Conservation (phyloP, 192 early-diverging fungal genomes). For the Neocallimastix lanati region DNA sequence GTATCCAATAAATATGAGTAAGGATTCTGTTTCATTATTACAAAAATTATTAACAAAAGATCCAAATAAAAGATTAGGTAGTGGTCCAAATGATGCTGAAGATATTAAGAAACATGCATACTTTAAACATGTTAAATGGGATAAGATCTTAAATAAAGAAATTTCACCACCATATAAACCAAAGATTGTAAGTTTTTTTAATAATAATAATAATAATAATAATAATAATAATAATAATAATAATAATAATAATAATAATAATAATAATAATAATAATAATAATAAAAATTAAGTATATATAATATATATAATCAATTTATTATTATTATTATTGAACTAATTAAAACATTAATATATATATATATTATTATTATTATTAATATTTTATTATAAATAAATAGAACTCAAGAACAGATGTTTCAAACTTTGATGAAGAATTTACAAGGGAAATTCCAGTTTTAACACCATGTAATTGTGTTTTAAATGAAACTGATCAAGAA, state of each 20-base stretch:
- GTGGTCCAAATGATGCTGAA: slow-evolving; percentile 66
- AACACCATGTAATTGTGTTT: slow-evolving; percentile 72
- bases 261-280: too few relatives aligned
- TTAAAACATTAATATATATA: too few relatives aligned
- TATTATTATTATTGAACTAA: too few relatives aligned
- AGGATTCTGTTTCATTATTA: slow-evolving; percentile 78
- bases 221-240: too few relatives aligned
- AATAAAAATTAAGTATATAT: too few relatives aligned
- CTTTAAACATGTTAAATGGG: slow-evolving; percentile 90
- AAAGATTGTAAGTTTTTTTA: slow-evolving; percentile 41
- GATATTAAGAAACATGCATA: slow-evolving; percentile 90
- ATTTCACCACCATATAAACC: slow-evolving; percentile 84
- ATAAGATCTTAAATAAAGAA: slow-evolving; percentile 75
- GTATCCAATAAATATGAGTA: slow-evolving; percentile 83
- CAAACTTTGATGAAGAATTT: slow-evolving; percentile 98
- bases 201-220: too few relatives aligned
- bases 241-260: too few relatives aligned
- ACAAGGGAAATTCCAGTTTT: slow-evolving; percentile 83
- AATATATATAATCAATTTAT: too few relatives aligned
- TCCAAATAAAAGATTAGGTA: slow-evolving; percentile 66
- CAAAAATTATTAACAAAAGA: slow-evolving; percentile 83
- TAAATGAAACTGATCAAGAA: slow-evolving; percentile 68
- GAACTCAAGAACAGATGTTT: slow-evolving; percentile 40
- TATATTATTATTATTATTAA: too few relatives aligned
- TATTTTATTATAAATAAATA: neutral